A percentile compares a stretch with the other conserved stretches of the same genome.
Conservation (phyloP, 345 rosid species). For the Eucalyptus pumila region DNA sequence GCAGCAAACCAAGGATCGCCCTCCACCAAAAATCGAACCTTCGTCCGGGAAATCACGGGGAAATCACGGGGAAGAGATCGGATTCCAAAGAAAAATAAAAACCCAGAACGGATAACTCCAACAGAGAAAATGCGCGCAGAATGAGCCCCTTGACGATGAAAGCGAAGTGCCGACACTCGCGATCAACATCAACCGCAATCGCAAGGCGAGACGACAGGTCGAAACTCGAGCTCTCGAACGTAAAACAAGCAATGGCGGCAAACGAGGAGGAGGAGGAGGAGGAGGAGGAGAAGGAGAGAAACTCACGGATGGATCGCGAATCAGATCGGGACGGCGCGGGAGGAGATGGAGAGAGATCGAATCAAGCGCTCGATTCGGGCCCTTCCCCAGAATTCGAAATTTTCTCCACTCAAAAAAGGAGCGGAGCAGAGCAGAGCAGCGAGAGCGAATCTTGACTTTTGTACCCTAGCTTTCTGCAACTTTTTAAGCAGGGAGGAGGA, state of each 20-base stretch:
- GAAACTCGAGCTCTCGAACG: background rate
- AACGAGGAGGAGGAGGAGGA: background rate
- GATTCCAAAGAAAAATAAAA: background rate
- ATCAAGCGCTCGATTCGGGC: background rate
- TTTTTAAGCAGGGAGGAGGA: background rate
- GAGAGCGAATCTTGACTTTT: background rate
- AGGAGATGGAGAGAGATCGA: background rate
- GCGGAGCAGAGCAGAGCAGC: background rate
- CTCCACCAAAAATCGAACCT: background rate
- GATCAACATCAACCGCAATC: background rate
- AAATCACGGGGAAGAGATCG: background rate
- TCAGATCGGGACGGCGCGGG: background rate
- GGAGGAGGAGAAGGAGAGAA: background rate
- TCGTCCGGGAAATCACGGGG: background rate
- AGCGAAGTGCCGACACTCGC: background rate
- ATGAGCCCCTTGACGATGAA: background rate
- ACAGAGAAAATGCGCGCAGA: background rate
- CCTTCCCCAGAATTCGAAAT: background rate
- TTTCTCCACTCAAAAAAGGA: background rate
- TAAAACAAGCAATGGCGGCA: background rate
- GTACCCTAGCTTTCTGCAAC: background rate
- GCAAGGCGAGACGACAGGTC: background rate
- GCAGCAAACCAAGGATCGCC: background rate
- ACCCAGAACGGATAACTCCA: background rate
- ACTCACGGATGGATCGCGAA: background rate